Evolutionary conservation across 306 rosid species (phyloP).

Genomic region (Glycine tomentella): DNA sequence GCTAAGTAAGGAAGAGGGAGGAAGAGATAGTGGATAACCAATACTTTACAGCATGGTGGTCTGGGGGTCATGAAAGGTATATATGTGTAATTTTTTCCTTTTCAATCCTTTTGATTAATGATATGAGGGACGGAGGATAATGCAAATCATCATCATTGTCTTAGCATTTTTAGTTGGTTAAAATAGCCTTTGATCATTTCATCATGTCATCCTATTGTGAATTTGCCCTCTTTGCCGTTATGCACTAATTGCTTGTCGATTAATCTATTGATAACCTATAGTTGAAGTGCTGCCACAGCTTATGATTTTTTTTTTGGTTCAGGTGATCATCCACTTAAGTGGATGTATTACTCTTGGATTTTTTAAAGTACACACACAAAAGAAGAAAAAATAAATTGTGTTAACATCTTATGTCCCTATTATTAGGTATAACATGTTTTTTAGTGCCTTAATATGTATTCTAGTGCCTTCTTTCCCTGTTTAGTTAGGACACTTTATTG

Average conservation of each 20-base stretch:
- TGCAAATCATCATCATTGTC: constrained; percentile 74
- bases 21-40: constrained; percentile 54
- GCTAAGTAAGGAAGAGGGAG: constrained; percentile 45
- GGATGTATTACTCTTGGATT: neutral
- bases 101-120: constrained; percentile 61
- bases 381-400: neutral
- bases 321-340: constrained; percentile 4
- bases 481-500: constrained; percentile 51
- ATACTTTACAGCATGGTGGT: constrained; percentile 63
- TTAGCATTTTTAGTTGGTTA: constrained; percentile 48
- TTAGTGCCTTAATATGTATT: constrained; percentile 28
- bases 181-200: constrained; percentile 37
- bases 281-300: neutral
- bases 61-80: constrained; percentile 72
- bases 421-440: neutral
- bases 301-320: neutral
- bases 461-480: constrained; percentile 46
- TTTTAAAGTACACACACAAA: neutral
- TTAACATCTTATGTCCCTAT: neutral
- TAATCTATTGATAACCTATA: constrained; percentile 4
- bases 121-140: constrained; percentile 54
- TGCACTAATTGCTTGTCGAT: constrained; percentile 3
- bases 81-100: constrained; percentile 65
- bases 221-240: constrained; percentile 6
- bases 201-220: constrained; percentile 30